Evolutionary conservation across 164 flowering plant genomes (phyloP).

Genomic region (Piper longum): DNA sequence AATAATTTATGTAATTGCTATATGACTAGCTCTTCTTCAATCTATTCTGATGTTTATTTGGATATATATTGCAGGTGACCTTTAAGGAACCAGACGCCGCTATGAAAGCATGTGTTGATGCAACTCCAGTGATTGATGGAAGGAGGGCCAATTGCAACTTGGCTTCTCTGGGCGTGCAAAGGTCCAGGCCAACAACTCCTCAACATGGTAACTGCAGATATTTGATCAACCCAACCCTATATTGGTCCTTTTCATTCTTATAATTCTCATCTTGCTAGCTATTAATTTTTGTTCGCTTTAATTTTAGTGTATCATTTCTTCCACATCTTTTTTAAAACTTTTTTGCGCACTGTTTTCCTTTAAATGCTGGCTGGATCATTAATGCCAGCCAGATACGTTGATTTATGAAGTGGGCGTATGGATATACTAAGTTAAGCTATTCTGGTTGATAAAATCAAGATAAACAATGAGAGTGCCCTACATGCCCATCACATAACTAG

Average conservation of each 20-base stretch:
- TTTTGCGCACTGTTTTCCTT: too few relatives aligned
- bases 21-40: not conserved
- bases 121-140: constrained; percentile 93
- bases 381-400: too few relatives aligned
- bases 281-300: too few relatives aligned
- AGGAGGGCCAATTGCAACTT: constrained; percentile 95
- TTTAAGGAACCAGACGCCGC: constrained; percentile 82
- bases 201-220: constrained; percentile 38
- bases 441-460: too few relatives aligned
- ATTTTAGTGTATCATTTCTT: too few relatives aligned
- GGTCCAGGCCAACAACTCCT: constrained; percentile 83
- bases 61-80: constrained; percentile 41
- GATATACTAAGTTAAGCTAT: too few relatives aligned
- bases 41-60: not conserved
- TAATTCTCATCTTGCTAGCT: not conserved
- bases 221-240: too few relatives aligned
- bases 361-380: too few relatives aligned
- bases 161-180: constrained; percentile 83
- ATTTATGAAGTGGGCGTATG: too few relatives aligned
- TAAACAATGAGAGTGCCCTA: too few relatives aligned
- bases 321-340: too few relatives aligned
- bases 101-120: constrained; percentile 82
- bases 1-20: not conserved
- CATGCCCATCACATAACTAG: too few relatives aligned
- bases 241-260: not conserved